Evolutionary conservation across 2,329 filamentous ascomycete genomes (phyloP), one percentile per base, ranked within the genome.

Genomic region (Penicillium brasilianum): DNA sequence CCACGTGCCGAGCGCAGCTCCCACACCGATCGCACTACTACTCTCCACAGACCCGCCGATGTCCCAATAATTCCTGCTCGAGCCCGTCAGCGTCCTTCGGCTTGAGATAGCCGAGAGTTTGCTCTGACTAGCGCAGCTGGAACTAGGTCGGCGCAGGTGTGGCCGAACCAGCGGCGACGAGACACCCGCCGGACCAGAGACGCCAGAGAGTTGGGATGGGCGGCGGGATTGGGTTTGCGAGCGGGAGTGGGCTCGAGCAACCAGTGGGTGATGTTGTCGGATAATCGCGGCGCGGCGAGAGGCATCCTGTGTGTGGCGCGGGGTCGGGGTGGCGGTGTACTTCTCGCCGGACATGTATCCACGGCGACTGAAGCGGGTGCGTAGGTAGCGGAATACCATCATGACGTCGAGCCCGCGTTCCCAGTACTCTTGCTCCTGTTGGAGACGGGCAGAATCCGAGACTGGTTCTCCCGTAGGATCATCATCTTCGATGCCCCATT

Each of bases 31-130:
- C 63, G 88, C 82, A 66, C 88, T 91, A 3, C 90, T 90, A 58
- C 90, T 93, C 1, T 90, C 91, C 25, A 92, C 85, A 69, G 88
- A 93, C 6, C 88, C 90, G 28, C 92, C 92, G 66, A 97, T 87
- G 75, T 97, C 93, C 93, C 93, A 97, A 76, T 96, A 97, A 74
- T 96, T 92, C 56, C 92, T 82, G 49, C 88, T 91, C 48, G 90
- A 93, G 36, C 87, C 85, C 4, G 79, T 79, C 58, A 82, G 67
- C 0, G 77, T 79, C 55, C 85, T 82, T 70, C 84, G 83, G 41
- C 87, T 88, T 36, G 87, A 91, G 68, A 89, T 87, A 74, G 86
- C 88, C 18, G 87, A 91, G 69, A 89, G 87, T 75, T 90, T 89
- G 8, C 91, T 96, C 78, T 96, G 92, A 72, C 91, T 96, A 4